Percentiles rank a stretch among this genome's conserved stretches.
phyloP scores from a whole-genome alignment of 2,329 filamentous ascomycete species.

The Cladosporium sphaerospermum region DNA sequence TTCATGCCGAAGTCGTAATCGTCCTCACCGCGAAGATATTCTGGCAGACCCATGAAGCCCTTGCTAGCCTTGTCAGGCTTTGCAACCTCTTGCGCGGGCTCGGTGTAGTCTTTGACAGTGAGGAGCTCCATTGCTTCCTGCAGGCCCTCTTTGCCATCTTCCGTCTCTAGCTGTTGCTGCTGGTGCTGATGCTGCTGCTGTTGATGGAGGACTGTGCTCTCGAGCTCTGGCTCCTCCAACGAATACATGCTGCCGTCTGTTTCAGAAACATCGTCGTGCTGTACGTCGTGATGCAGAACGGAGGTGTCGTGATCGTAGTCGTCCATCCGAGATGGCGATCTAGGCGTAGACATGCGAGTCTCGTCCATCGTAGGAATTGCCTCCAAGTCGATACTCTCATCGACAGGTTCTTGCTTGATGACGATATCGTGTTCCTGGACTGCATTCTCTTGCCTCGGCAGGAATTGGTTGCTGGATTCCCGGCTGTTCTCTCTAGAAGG shows the following conservation, averaged over 20 bases:
- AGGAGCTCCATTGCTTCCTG: constrained; percentile 31
- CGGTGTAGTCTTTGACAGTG: constrained; percentile 30
- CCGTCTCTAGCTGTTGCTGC: constrained; percentile 9
- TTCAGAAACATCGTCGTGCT: constrained; percentile 35
- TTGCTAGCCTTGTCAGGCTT: constrained; percentile 13
- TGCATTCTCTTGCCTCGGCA: constrained; percentile 41
- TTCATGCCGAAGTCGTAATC: constrained; percentile 51
- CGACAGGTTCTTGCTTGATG: constrained; percentile 57
- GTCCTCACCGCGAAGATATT: constrained; percentile 37
- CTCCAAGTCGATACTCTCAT: constrained; percentile 59
- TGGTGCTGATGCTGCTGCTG: constrained; percentile 4
- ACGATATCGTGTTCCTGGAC: constrained; percentile 58
- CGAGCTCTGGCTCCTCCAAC: constrained; percentile 27
- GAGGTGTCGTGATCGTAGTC: constrained; percentile 42
- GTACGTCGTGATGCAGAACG: constrained; percentile 49
- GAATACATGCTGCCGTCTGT: constrained; percentile 53
- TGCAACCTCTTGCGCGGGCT: constrained; percentile 16
- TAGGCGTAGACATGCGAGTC: constrained; percentile 47
- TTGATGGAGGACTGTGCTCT: constrained; percentile 25
- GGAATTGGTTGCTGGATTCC: constrained; percentile 22
- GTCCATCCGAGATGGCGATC: constrained; percentile 42
- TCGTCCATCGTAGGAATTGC: constrained; percentile 46
- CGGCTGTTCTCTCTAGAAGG: constrained; percentile 68
- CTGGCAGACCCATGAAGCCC: constrained; percentile 27
- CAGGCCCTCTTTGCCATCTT: constrained; percentile 27